Conservation (phyloP, 106 monocot genomes). For the Allium cepa region DNA sequence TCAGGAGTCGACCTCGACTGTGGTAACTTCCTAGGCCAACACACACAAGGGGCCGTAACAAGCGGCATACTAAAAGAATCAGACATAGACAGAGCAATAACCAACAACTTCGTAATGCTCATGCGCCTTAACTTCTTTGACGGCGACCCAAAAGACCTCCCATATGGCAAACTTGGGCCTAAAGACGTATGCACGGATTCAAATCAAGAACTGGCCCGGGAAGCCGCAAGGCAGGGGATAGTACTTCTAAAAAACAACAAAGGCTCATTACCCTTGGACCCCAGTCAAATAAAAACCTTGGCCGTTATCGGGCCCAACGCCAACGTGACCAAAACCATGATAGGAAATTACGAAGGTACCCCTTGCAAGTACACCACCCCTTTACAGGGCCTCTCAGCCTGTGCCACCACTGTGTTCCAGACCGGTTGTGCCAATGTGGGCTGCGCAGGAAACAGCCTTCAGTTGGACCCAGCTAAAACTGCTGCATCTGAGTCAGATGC, state of each 20-base stretch:
- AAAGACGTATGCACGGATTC: constrained; percentile 69
- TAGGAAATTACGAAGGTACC: constrained; percentile 95
- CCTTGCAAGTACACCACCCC: constrained; percentile 87
- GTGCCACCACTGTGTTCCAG: constrained; percentile 37
- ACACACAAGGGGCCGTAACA: constrained; percentile 49
- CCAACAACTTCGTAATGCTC: constrained; percentile 65
- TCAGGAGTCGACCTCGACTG: constrained; percentile 92
- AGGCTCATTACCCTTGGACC: constrained; percentile 38
- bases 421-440: constrained; percentile 55
- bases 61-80: constrained; percentile 47
- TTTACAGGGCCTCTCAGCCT: constrained; percentile 64
- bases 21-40: constrained; percentile 60
- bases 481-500: constrained; percentile 67
- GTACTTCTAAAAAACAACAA: constrained; percentile 86
- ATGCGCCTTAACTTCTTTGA: constrained; percentile 92
- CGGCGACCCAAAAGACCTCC: constrained; percentile 62
- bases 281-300: constrained; percentile 38
- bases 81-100: constrained; percentile 60
- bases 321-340: constrained; percentile 85
- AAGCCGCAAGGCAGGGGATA: constrained; percentile 88
- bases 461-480: constrained; percentile 50
- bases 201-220: constrained; percentile 75
- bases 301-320: constrained; percentile 96
- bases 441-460: constrained; percentile 47
- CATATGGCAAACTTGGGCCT: constrained; percentile 65